A percentile compares a stretch with the other conserved stretches of the same genome.
Evolutionary conservation across 2,329 filamentous ascomycete species (phyloP).

Genomic region (Pyrenochaeta sp.): DNA sequence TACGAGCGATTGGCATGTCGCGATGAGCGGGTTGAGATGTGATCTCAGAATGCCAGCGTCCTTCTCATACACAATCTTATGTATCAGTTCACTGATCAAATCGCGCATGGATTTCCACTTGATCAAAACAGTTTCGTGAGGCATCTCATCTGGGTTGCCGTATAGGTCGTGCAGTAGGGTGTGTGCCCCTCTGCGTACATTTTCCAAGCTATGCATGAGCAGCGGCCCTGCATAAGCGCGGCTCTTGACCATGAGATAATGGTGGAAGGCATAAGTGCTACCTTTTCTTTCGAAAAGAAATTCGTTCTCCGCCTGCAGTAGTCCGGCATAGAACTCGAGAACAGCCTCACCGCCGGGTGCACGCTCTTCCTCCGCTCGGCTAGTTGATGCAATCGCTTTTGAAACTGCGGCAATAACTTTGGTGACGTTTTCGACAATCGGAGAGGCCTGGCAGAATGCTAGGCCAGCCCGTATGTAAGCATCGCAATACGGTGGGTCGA

Average conservation of each 20-base stretch:
- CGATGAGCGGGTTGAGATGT: slow-evolving; percentile 36
- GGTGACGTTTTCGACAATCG: slow-evolving; percentile 18
- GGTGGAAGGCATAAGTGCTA: slow-evolving; percentile 31
- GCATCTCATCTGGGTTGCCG: slow-evolving; percentile 21
- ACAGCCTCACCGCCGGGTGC: slow-evolving; percentile 33
- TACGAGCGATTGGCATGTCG: slow-evolving; percentile 26
- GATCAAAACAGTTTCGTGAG: slow-evolving; percentile 18
- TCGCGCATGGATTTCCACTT: slow-evolving; percentile 34
- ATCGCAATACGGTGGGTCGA: slow-evolving; percentile 37
- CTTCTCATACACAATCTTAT: slow-evolving; percentile 35
- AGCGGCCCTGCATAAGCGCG: slow-evolving; percentile 30
- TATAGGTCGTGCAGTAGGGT: slow-evolving; percentile 36
- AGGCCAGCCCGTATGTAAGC: slow-evolving; percentile 44
- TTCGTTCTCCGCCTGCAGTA: slow-evolving; percentile 35
- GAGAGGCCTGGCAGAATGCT: slow-evolving; percentile 38
- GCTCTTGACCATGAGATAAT: slow-evolving; percentile 24
- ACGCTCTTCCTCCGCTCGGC: slow-evolving; percentile 20
- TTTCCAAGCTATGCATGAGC: slow-evolving; percentile 40
- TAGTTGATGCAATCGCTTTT: slow-evolving; percentile 22
- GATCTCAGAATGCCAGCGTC: slow-evolving; percentile 28
- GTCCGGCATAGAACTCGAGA: slow-evolving; percentile 36
- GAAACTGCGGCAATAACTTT: slow-evolving; percentile 30
- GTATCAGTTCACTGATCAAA: slow-evolving; percentile 25
- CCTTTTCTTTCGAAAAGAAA: slow-evolving; percentile 20
- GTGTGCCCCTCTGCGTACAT: slow-evolving; percentile 32